Base-by-base conservation (phyloP, 495 filamentous ascomycete genomes). In the Hypoxylon cercidicola region DNA sequence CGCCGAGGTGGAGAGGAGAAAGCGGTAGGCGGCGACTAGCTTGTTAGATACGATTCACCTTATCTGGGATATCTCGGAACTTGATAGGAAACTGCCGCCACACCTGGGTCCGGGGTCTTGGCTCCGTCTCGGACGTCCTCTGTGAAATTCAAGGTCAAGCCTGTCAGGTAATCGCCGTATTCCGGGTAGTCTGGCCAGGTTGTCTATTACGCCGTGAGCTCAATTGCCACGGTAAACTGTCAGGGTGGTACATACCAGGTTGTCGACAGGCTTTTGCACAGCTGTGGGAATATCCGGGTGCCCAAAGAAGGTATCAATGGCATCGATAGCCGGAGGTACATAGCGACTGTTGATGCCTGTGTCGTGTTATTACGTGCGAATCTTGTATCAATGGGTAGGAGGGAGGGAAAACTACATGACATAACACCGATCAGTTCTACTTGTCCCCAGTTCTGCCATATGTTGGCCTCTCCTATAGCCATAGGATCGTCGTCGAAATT, bases 91-190 rank as follows among this genome's bases (percentile, higher is more conserved):
- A 47, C 10, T 15, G n/a, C 4, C 25, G 34, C 8, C 59, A 34
- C 18, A 68, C 64, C 64, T 23, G 72, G 72, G 39, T 74, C 71
- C 0, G 71, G 72, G n/a, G 72, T 74, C 16, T 70, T 53, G 9
- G 32, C 45, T 0, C 72, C 72, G 28, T 74, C 72, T n/a, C 43
- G 74, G 30, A 78, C 75, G 34, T 83, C 74, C 51, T 83, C 74
- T 0, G 72, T 69, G 16, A 83, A 78, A 15, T 74, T 75, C 40
- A 82, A 74, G 2, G 79, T 75, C 16, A 84, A 71, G 19, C 78
- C 81, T 4, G 76, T 77, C 11, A 84, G 39, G 25, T 70, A 74
- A 8, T 68, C 71, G 1, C 59, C 68, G 25, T 44, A 70, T n/a
- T 62, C 52, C 0, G 68, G 55, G 30, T 61, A 39, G 0, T 69